A percentile compares a stretch with the other conserved stretches of the same genome.
Evolutionary conservation across 768 basidiomycete genomes (phyloP).

Genomic region (Termitomyces sp.): DNA sequence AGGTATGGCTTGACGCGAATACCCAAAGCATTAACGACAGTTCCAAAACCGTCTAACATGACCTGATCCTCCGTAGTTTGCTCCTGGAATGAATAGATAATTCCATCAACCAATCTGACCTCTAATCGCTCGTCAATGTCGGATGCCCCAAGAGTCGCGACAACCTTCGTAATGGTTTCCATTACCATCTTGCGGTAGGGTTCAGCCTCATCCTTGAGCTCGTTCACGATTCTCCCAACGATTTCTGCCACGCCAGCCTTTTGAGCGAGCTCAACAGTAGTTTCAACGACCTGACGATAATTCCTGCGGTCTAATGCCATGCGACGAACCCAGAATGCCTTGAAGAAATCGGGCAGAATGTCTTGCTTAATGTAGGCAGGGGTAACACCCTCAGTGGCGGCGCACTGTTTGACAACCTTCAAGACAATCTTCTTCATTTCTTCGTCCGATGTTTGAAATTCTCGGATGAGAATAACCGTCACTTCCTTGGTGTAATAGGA

Average conservation of each 20-base stretch:
- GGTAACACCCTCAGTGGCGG: slow-evolving; percentile 96
- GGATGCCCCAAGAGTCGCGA: slow-evolving; percentile 90
- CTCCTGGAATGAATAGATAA: slow-evolving; percentile 99
- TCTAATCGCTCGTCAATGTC: slow-evolving; percentile 97
- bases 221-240: slow-evolving; percentile 82
- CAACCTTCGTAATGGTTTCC: slow-evolving; percentile 98
- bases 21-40: slow-evolving; percentile 93
- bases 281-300: slow-evolving; percentile 96
- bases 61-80: slow-evolving; percentile 99
- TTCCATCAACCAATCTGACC: slow-evolving; percentile 91
- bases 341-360: slow-evolving; percentile 99
- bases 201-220: slow-evolving; percentile 87
- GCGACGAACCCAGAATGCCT: slow-evolving; percentile 95
- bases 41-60: slow-evolving; percentile 98
- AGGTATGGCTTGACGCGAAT: slow-evolving; percentile 98
- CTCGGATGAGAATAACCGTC: slow-evolving; percentile 93
- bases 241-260: slow-evolving; percentile 97
- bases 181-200: slow-evolving; percentile 99
- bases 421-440: slow-evolving; percentile 99
- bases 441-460: slow-evolving; percentile 98
- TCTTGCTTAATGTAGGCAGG: slow-evolving; percentile 95
- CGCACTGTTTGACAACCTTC: slow-evolving; percentile 98
- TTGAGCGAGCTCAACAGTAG: slow-evolving; percentile 96
- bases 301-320: slow-evolving; percentile 98
- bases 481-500: slow-evolving; percentile 99